A percentile compares a stretch with the other conserved stretches of the same genome.
These are phyloP conservation scores for Hansenula sp. DNA, from an alignment of 1,139 yeast species.

Conservation along the genomic window DNA sequence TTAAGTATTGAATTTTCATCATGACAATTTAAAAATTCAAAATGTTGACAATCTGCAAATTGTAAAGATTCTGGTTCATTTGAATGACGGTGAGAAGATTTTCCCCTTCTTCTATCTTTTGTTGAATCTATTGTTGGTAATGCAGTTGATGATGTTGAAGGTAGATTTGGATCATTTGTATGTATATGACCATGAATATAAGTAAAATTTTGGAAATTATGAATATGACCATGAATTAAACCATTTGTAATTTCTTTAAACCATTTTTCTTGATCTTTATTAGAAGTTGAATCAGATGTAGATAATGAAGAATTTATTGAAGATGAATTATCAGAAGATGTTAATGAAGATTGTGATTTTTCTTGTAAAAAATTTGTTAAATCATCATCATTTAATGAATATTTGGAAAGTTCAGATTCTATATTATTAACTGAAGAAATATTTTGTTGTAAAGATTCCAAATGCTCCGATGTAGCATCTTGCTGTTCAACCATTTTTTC, in stretches of 20 bases:
- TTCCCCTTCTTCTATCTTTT: conserved; percentile 2
- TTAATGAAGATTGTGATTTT: too few relatives aligned
- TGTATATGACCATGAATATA: conserved; percentile 71
- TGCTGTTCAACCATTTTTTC: too few relatives aligned
- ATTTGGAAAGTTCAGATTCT: neutral
- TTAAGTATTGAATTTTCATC: conserved; percentile 12
- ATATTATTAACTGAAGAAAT: too few relatives aligned
- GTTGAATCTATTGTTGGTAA: neutral
- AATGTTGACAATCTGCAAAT: conserved; percentile 32
- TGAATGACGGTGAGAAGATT: conserved; percentile 13
- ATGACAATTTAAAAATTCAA: conserved; percentile 34
- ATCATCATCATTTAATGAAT: neutral
- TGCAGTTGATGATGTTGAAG: neutral
- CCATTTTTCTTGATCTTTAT: neutral
- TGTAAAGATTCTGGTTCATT: conserved; percentile 15
- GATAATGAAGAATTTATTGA: neutral
- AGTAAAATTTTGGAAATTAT: conserved; percentile 57
- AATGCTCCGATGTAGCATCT: too few relatives aligned
- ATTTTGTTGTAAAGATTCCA: too few relatives aligned
- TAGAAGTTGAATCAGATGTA: neutral
- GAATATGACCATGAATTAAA: conserved; percentile 65
- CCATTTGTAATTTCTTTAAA: conserved; percentile 30
- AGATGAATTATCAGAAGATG: neutral
- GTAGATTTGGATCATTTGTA: conserved; percentile 21
- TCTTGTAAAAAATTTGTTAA: neutral